phyloP scores from a whole-genome alignment of 2,329 filamentous ascomycete genomes.

The Alternaria sp. region DNA sequence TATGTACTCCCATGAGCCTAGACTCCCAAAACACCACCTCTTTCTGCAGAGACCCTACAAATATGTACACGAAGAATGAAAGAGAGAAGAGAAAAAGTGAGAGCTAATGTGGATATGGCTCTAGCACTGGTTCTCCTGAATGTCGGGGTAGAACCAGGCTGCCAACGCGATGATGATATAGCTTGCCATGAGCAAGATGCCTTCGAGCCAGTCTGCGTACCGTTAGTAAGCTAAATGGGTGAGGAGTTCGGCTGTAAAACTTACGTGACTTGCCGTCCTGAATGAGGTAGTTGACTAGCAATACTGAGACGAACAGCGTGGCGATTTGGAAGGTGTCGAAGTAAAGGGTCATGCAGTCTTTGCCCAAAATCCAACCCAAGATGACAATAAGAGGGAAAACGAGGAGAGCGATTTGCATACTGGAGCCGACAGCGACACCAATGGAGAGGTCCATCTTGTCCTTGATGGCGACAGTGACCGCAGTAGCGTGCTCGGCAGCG shows the following conservation, averaged over 20 bases:
- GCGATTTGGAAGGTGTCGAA: constrained; percentile 90
- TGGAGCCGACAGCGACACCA: constrained; percentile 70
- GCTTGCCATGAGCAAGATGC: constrained; percentile 65
- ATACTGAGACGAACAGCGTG: constrained; percentile 64
- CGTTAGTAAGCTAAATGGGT: constrained; percentile 24
- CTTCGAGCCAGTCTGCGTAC: constrained; percentile 64
- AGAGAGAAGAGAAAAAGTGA: background rate
- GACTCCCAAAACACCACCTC: constrained; percentile 1
- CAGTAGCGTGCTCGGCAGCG: constrained; percentile 71
- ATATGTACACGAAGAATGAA: constrained; percentile 5
- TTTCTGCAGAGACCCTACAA: background rate
- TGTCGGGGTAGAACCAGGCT: constrained; percentile 60
- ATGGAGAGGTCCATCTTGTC: constrained; percentile 75
- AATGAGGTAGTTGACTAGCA: constrained; percentile 69
- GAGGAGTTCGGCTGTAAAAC: constrained; percentile 8
- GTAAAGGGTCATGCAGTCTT: constrained; percentile 74
- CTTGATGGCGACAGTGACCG: constrained; percentile 68
- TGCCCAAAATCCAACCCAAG: constrained; percentile 67
- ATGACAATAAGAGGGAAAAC: constrained; percentile 68
- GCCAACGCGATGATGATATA: constrained; percentile 70
- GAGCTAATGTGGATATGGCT: background rate
- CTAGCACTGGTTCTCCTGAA: constrained; percentile 29
- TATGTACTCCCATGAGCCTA: background rate
- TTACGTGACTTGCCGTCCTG: constrained; percentile 64
- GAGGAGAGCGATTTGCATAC: constrained; percentile 70